Conservation (phyloP, 1,284 basidiomycete genomes). For the Blastosporella zonata region DNA sequence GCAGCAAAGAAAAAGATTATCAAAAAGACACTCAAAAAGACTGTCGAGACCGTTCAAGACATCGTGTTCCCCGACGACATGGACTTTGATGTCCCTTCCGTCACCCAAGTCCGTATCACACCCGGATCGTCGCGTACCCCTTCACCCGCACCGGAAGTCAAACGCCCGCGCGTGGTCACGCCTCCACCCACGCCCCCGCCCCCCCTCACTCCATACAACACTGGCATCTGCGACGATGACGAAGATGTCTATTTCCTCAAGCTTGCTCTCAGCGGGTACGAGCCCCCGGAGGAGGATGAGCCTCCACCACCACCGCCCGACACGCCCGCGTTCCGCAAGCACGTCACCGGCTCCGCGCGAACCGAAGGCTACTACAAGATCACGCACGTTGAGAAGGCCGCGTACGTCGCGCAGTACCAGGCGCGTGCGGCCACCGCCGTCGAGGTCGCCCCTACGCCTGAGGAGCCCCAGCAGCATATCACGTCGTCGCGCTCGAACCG, state of each 20-base stretch:
- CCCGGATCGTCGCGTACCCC: slow-evolving; percentile 42
- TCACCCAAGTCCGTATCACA: slow-evolving; percentile 50
- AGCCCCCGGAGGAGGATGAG: slow-evolving; percentile 29
- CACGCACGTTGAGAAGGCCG: slow-evolving; percentile 87
- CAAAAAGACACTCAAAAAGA: slow-evolving; percentile 34
- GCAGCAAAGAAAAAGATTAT: slow-evolving; percentile 28
- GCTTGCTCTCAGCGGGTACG: slow-evolving; percentile 48
- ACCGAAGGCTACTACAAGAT: slow-evolving; percentile 97
- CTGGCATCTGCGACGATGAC: slow-evolving; percentile 78
- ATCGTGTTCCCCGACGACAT: slow-evolving; percentile 50
- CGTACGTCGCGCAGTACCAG: slow-evolving; percentile 81
- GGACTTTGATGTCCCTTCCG: slow-evolving; percentile 46
- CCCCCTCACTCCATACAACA: slow-evolving; percentile 54
- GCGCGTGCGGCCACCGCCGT: slow-evolving; percentile 44
- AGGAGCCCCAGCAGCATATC: slow-evolving; percentile 53
- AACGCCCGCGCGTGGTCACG: slow-evolving; percentile 31
- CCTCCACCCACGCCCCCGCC: slow-evolving; percentile 46
- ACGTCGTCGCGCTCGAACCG: slow-evolving; percentile 89
- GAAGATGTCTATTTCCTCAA: slow-evolving; percentile 90
- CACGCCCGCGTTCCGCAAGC: slow-evolving; percentile 52
- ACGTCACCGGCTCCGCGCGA: slow-evolving; percentile 80
- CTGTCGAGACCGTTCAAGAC: slow-evolving; percentile 43
- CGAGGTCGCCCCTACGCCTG: slow-evolving; percentile 35
- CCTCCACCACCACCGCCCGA: slow-evolving; percentile 29
- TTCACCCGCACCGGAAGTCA: slow-evolving; percentile 34